Conservation (phyloP, 768 basidiomycete genomes). For the Naematelia aurantialba region DNA sequence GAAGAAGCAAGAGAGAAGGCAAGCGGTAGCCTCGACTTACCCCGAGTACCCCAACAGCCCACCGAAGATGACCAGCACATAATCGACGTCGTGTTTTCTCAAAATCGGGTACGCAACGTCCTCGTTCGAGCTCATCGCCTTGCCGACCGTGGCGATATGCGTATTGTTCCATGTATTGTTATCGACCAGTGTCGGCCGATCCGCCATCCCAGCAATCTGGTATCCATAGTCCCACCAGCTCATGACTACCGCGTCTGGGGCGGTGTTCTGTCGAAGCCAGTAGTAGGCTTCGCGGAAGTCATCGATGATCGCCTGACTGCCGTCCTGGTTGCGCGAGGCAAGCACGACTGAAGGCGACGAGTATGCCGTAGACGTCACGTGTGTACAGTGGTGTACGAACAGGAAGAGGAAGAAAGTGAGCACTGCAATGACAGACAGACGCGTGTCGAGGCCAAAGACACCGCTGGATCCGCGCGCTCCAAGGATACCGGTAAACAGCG, state of each 20-base stretch:
- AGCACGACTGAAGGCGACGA: constrained; percentile 97
- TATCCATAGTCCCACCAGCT: constrained; percentile 99
- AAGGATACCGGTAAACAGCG: constrained; percentile 48
- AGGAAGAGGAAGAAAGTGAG: constrained; percentile 72
- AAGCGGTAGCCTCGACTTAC: constrained; percentile 20
- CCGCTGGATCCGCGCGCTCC: constrained; percentile 52
- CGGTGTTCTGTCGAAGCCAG: constrained; percentile 94
- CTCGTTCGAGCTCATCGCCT: constrained; percentile 91
- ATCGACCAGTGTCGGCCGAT: constrained; percentile 90
- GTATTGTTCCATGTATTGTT: constrained; percentile 99
- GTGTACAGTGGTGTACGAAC: constrained; percentile 96
- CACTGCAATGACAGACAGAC: constrained; percentile 69
- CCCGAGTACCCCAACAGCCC: constrained; percentile 91
- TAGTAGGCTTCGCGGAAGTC: constrained; percentile 99
- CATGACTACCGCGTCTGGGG: constrained; percentile 88
- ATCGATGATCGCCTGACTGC: constrained; percentile 90
- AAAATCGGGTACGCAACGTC: constrained; percentile 96
- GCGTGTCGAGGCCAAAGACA: constrained; percentile 80
- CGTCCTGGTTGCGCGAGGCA: constrained; percentile 72
- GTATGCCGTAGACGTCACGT: constrained; percentile 89
- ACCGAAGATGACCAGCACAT: constrained; percentile 95
- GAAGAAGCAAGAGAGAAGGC: not conserved
- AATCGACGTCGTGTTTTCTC: constrained; percentile 91
- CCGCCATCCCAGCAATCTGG: constrained; percentile 98
- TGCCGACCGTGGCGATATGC: constrained; percentile 97